These are phyloP conservation scores for Scutellaria minor DNA, from an alignment of 257 asterid species.

Conservation along the genomic window DNA sequence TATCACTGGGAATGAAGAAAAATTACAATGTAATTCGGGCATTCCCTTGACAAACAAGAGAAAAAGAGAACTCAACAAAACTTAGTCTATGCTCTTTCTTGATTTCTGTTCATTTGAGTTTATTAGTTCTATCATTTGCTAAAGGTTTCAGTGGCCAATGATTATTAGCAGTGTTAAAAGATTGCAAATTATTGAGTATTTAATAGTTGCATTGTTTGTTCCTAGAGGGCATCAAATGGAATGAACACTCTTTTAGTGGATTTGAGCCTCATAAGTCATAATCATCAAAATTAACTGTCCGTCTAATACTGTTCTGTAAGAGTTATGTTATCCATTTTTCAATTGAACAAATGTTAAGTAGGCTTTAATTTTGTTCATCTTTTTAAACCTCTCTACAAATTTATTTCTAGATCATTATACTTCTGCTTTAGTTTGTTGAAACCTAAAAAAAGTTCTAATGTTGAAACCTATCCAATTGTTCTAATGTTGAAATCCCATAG, in stretches of 20 bases:
- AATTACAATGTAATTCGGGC: background rate
- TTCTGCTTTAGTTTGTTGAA: background rate
- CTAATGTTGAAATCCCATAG: background rate
- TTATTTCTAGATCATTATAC: background rate
- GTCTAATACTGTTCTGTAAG: background rate
- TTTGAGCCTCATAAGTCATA: constrained; percentile 6
- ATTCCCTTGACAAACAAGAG: background rate
- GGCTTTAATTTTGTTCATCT: background rate
- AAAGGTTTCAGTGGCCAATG: background rate
- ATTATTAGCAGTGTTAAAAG: background rate
- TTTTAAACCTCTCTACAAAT: background rate
- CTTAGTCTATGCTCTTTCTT: background rate
- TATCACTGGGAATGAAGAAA: background rate
- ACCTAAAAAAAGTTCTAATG: too few relatives aligned
- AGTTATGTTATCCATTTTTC: background rate
- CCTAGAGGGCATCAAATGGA: background rate
- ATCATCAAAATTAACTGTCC: background rate
- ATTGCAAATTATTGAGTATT: background rate
- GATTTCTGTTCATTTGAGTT: background rate
- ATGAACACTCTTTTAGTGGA: background rate
- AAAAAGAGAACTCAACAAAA: background rate
- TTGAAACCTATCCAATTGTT: background rate
- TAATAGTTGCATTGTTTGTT: background rate
- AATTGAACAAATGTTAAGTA: background rate
- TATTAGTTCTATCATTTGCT: background rate